Conservation (phyloP, 2,329 filamentous ascomycete species). For the Stachybotrys echinatus region DNA sequence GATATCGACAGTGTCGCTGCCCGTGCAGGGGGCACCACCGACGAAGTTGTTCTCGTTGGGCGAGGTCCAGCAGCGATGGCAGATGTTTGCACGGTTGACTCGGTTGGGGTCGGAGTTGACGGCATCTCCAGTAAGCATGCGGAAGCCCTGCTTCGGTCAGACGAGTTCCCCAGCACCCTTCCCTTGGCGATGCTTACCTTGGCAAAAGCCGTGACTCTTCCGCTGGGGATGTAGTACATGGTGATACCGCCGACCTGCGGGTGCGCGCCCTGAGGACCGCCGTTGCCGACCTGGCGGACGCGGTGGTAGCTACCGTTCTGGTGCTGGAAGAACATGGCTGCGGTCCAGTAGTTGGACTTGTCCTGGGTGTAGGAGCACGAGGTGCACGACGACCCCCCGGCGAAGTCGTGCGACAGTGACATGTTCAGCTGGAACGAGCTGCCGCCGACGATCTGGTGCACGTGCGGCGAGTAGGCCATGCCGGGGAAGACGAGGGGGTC, state of each 20-base stretch:
- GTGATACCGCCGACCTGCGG: conserved; percentile 38
- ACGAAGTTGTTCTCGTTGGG: conserved; percentile 40
- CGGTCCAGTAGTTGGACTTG: conserved; percentile 1
- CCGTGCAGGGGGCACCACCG: conserved; percentile 43
- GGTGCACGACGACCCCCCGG: not conserved
- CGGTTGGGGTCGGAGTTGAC: conserved; percentile 33
- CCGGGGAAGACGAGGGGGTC: conserved; percentile 42
- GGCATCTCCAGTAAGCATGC: conserved; percentile 39
- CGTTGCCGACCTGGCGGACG: conserved; percentile 4
- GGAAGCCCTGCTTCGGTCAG: conserved; percentile 30
- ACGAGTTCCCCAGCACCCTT: not conserved
- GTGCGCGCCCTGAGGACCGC: conserved; percentile 38
- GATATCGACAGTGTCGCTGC: conserved; percentile 44
- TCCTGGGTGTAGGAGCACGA: conserved; percentile 1
- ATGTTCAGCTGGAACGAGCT: conserved; percentile 42
- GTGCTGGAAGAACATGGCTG: not conserved
- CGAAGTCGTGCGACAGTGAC: conserved; percentile 10
- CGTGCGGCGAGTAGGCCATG: conserved; percentile 36
- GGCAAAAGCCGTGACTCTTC: conserved; percentile 36
- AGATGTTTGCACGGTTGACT: conserved; percentile 34
- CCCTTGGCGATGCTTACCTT: conserved; percentile 18
- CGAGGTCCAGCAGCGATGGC: conserved; percentile 42
- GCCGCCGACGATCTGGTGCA: conserved; percentile 42
- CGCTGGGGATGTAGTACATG: conserved; percentile 36
- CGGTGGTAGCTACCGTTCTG: conserved; percentile 1